Conservation (phyloP, 202 grass and related monocot genomes). For the Miscanthus sacchariflorus region DNA sequence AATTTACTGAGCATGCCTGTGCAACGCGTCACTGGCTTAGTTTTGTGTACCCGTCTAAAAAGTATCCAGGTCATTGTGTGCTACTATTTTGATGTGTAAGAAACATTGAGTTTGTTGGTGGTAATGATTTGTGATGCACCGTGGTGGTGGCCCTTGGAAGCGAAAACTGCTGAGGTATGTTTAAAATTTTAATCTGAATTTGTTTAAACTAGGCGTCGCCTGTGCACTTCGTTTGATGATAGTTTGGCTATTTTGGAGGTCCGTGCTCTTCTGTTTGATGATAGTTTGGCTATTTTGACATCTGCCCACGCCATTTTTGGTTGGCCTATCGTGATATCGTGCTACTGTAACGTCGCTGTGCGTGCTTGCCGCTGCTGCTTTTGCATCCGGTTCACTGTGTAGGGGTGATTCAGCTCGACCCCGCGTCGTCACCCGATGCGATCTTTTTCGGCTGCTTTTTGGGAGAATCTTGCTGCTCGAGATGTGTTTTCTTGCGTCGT, state of each 20-base stretch:
- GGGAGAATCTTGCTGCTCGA: background rate
- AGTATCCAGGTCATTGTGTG: background rate
- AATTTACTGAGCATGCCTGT: background rate
- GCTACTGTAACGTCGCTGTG: background rate
- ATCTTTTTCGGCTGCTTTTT: background rate
- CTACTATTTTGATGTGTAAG: conserved; percentile 11
- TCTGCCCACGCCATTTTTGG: background rate
- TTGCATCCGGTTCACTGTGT: background rate
- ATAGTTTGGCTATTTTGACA: background rate
- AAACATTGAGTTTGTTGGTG: background rate
- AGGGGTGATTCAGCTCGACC: too few relatives aligned
- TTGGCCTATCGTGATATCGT: background rate
- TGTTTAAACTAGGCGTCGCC: background rate
- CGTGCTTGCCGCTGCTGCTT: background rate
- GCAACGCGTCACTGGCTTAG: background rate
- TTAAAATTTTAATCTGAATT: too few relatives aligned
- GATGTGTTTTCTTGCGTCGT: background rate
- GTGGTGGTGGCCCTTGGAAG: background rate
- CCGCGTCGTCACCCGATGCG: background rate
- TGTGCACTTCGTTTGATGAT: background rate
- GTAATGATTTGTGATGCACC: background rate
- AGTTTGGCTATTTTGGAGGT: background rate
- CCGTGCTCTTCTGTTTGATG: background rate
- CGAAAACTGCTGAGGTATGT: background rate
- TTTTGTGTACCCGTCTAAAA: background rate